Conservation (phyloP, 129 eudicot genomes). For the Arctium minus region DNA sequence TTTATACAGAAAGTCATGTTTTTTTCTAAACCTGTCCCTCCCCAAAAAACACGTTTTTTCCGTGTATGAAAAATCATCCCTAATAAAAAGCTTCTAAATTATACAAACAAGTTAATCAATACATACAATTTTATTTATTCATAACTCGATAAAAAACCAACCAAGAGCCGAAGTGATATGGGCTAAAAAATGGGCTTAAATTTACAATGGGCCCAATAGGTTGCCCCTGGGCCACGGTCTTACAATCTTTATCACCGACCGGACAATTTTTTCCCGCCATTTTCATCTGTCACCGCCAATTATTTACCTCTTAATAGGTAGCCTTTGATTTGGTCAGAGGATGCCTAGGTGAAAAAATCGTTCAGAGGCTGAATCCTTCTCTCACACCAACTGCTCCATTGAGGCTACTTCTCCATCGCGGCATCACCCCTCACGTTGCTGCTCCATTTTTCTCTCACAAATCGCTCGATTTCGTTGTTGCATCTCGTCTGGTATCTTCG, state of each 20-base stretch:
- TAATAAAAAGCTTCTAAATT: too few species aligned
- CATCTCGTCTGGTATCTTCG: background rate
- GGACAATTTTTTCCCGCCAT: slow-evolving; percentile 5
- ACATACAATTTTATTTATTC: too few species aligned
- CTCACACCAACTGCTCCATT: background rate
- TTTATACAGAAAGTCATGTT: too few species aligned
- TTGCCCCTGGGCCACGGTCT: background rate
- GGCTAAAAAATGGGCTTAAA: background rate
- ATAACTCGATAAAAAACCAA: too few species aligned
- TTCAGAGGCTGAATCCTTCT: background rate
- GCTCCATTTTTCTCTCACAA: background rate
- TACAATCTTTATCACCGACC: background rate
- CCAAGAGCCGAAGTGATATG: background rate
- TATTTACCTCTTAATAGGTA: background rate
- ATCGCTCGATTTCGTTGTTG: background rate
- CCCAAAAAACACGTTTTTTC: too few species aligned
- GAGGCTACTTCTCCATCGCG: background rate
- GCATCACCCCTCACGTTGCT: too few species aligned
- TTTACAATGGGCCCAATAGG: background rate
- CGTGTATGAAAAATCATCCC: too few species aligned
- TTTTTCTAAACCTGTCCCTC: too few species aligned
- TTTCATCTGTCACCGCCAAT: background rate
- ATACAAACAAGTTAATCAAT: too few species aligned
- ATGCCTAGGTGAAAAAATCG: too few species aligned
- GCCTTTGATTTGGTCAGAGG: too few species aligned